These are phyloP conservation scores for Lichtheimia corymbifera DNA, from an alignment of 371 early-diverging fungal species.

Conservation along the genomic window DNA sequence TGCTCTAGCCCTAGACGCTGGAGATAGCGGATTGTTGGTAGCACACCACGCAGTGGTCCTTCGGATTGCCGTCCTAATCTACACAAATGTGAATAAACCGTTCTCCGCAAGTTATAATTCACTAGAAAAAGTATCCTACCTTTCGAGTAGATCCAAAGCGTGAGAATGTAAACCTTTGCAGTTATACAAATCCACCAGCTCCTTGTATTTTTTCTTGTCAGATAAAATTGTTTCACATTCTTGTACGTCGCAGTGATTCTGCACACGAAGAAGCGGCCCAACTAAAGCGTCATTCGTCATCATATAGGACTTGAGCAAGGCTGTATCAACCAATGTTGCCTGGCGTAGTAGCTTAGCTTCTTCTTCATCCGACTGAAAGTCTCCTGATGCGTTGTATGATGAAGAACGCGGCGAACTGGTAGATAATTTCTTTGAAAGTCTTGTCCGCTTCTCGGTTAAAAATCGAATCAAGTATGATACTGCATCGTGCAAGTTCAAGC, in stretches of 20 bases:
- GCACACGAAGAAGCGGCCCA: slow-evolving; percentile 84
- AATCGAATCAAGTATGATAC: slow-evolving; percentile 67
- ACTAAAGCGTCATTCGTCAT: slow-evolving; percentile 77
- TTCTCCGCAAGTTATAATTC: slow-evolving; percentile 6
- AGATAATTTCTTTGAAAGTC: slow-evolving; percentile 50
- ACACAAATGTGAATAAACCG: background rate
- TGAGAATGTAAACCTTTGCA: slow-evolving; percentile 86
- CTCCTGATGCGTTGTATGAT: slow-evolving; percentile 10
- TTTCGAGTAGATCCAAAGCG: slow-evolving; percentile 79
- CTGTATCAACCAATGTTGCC: slow-evolving; percentile 86
- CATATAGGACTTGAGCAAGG: slow-evolving; percentile 84
- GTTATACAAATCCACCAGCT: slow-evolving; percentile 88
- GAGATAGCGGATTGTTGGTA: slow-evolving; percentile 75
- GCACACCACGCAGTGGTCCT: slow-evolving; percentile 61
- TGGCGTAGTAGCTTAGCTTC: slow-evolving; percentile 52
- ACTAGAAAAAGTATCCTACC: slow-evolving; percentile 20
- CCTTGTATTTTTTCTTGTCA: slow-evolving; percentile 76
- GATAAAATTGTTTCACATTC: slow-evolving; percentile 78
- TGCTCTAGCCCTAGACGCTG: slow-evolving; percentile 73
- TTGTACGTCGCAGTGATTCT: slow-evolving; percentile 85
- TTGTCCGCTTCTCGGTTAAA: slow-evolving; percentile 70
- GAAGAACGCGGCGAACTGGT: slow-evolving; percentile 15
- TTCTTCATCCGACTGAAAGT: slow-evolving; percentile 14
- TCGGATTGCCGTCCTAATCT: slow-evolving; percentile 54
- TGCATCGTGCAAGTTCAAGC: slow-evolving; percentile 59